Evolutionary conservation across 805 yeast species (phyloP), one percentile per base, ranked within the genome.

Genomic region (Candida peoriensis): DNA sequence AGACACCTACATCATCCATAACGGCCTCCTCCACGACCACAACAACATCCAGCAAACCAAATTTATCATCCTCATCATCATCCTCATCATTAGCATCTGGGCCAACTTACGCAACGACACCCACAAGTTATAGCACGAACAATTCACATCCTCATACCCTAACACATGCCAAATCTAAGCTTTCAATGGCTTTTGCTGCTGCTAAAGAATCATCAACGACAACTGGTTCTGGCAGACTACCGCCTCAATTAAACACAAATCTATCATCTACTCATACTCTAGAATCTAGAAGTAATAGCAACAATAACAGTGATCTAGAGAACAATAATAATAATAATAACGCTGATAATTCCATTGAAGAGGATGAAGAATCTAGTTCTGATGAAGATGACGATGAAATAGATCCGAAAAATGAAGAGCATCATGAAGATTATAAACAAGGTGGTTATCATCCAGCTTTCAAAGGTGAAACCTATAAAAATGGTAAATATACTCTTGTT

Each of bases 371-470:
- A 13, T 49, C 56, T 20, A 43, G 35, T 20, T 43, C 36, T 11
- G 47, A 42, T 15, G 51, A 44, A 9, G 54, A 44, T n/a, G 39
- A 21, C 6, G 55, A 50, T 6, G 50, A 50, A 28, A 66, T 57
- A 12, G 68, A 59, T n/a, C 55, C 60, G 2, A 66, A 61, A 37
- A 81, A 85, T 48, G 99, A 93, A 56, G 99, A 93, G 60, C 83
- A 84, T 40, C 63, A 72, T 30, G 77, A 76, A 38, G 98, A 93
- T 60, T 93, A 93, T 59, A 77, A 76, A 39, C 77, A 79, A 8
- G 97, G 97, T 17, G 99, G 99, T 0, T 93, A 93, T 57, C 98
- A 93, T 54, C 96, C 98, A 0, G 93, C 94, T 10, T 77, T 62
- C 44, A 77, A 87, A 32, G 97, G 97, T 6, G 98, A 94, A 56